phyloP scores from a whole-genome alignment of 345 rosid genomes.

The Pistacia atlantica region DNA sequence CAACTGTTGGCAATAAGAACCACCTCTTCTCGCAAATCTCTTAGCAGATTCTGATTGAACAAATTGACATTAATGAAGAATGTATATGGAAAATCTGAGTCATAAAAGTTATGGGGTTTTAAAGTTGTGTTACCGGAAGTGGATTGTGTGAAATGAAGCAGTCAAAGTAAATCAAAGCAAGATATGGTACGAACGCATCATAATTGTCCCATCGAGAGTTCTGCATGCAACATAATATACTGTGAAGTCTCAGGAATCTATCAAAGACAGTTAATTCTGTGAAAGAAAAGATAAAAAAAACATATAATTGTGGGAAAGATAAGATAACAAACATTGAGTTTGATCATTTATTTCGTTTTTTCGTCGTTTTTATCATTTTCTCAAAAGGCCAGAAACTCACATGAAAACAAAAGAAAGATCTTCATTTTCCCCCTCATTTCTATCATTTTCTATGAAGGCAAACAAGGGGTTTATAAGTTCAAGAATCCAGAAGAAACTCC shows the following conservation, averaged over 20 bases:
- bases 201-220: not conserved
- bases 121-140: not conserved
- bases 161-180: slow-evolving; percentile 15
- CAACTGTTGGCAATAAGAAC: not conserved
- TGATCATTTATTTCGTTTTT: no score
- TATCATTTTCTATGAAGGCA: not conserved
- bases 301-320: no score
- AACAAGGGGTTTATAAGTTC: no score
- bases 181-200: slow-evolving; percentile 3
- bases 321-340: no score
- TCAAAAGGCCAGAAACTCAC: no score
- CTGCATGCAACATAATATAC: not conserved
- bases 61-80: not conserved
- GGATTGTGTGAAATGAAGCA: not conserved
- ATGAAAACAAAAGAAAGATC: not conserved
- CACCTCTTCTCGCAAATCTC: not conserved
- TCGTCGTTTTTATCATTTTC: no score
- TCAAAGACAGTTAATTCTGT: not conserved
- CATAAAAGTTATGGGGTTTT: not conserved
- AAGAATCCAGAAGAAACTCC: no score
- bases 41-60: not conserved
- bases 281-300: not conserved
- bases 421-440: not conserved
- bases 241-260: not conserved
- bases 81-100: not conserved